Evolutionary conservation across 2,329 filamentous ascomycete genomes (phyloP), one percentile per base, ranked within the genome.

Genomic region (Coniella vitis): DNA sequence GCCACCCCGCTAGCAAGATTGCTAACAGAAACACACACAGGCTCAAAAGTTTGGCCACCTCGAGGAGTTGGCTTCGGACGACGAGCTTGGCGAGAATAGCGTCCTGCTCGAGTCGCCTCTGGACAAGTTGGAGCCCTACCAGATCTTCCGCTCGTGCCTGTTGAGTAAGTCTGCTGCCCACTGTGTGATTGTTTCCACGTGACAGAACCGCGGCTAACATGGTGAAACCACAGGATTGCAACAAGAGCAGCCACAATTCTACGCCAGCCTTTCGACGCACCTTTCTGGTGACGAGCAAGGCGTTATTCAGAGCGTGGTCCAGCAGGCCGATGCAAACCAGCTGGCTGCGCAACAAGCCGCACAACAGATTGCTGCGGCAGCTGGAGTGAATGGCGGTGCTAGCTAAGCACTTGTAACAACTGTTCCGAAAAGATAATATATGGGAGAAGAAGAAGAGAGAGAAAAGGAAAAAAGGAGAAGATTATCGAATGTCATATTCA

Each of bases 71-170:
- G 79, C 84, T 42, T 88, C 88, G 2, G 87, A 90, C 21, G 90
- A 95, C 48, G 90, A 95, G 47, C 83, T 96, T 39, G 81, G 94
- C 16, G 91, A 97, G 65, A 93, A 97, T 60, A 91, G 90, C 64
- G 86, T 88, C 51, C 74, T 97, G 45, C 79, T 98, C 2, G 93
- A 98, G 68, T 95, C 91, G 12, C 90, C 91, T 14, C 76, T 98
- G 20, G 93, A 98, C 67, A 93, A 93, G 70, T 78, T 98, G 54
- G 93, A 98, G 69, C 90, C 91, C 2, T 98, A 98, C 62, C 79
- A 84, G 63, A 74, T 95, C 54, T 96, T 98, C 78, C 86, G 89
- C 64, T 75, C 79, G 54, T 84, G 87, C 16, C 73, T 97, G 57
- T 68, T 91, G 62, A 86, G 90, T 95, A 81, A 67, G 87, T 81